A percentile compares a stretch with the other conserved stretches of the same genome.
These are phyloP conservation scores for Acrodontium crateriforme DNA, from an alignment of 2,329 filamentous ascomycete species.

Conservation along the genomic window DNA sequence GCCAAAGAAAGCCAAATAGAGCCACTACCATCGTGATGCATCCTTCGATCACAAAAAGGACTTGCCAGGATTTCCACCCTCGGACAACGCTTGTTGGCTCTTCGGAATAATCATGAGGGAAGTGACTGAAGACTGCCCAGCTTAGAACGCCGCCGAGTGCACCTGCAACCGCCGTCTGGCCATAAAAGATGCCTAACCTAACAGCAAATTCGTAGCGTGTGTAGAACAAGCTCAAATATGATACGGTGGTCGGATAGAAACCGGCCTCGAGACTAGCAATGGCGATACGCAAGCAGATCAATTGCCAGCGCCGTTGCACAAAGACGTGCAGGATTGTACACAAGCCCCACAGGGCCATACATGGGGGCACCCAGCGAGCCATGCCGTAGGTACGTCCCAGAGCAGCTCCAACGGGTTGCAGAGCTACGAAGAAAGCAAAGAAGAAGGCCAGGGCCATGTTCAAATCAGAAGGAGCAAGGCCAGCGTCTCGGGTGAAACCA, in stretches of 20 bases:
- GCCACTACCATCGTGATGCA: constrained; percentile 33
- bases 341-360: constrained; percentile 42
- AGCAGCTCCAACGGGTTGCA: constrained; percentile 43
- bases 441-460: constrained; percentile 44
- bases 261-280: constrained; percentile 40
- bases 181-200: constrained; percentile 42
- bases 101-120: constrained; percentile 11
- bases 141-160: constrained; percentile 43
- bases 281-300: constrained; percentile 30
- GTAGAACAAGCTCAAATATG: constrained; percentile 46
- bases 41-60: constrained; percentile 38
- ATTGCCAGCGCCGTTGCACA: constrained; percentile 33
- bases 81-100: neutral
- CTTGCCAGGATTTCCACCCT: constrained; percentile 36
- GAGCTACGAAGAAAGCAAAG: constrained; percentile 44
- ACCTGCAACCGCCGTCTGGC: constrained; percentile 42
- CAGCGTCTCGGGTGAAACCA: constrained; percentile 44
- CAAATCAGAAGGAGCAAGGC: constrained; percentile 37
- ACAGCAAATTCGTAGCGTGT: constrained; percentile 43
- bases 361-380: constrained; percentile 41
- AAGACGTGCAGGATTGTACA: constrained; percentile 35
- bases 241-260: constrained; percentile 45
- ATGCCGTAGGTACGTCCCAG: constrained; percentile 44
- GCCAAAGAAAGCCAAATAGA: constrained; percentile 35
- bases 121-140: constrained; percentile 35